Base-by-base conservation (phyloP, 2,329 filamentous ascomycete species). In the Alternaria arbusti region DNA sequence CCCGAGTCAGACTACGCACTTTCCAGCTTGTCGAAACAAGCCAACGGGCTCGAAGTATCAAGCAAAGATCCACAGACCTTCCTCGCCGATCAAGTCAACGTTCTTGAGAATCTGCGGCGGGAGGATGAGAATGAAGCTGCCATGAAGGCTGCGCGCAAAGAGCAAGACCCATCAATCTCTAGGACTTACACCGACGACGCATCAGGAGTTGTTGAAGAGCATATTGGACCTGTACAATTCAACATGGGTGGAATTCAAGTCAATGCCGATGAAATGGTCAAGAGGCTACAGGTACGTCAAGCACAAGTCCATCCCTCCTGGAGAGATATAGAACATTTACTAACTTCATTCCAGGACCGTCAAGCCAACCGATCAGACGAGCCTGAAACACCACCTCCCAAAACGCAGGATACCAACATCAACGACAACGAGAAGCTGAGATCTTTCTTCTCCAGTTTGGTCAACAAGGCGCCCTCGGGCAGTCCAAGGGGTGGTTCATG, bases 211-310 rank as follows among this genome's bases (percentile, higher is more conserved):
- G 79, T 82, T 5, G 79, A 82, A 58, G 78, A 81, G 63, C 94
- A 97, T 73, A 97, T 97, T 74, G 94, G 94, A 0, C 94, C 94
- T 0, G 94, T 97, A 68, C 94, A 97, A 76, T 97, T 98, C 83
- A 99, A 99, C 78, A 96, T 99, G 87, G 96, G 96, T 45, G 96
- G 96, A 57, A 97, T 99, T 67, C 94, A 97, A 77, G 92, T 97
- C 28, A 94, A 97, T 80, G 94, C 94, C 9, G 94, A 97, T 75
- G 94, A 97, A 74, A 96, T 96, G 91, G 82, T 97, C 61, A 91
- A 94, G 79, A 88, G 91, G 72, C 84, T 97, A 64, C 94, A 94
- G 88, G 93, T 95, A 82, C 40, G 71, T 60, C n/a, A 9, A 22
- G 3, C 11, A 13, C 32, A 17, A 2, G 10, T 12, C 9, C 7